Percentiles rank a stretch among this genome's conserved stretches.
phyloP scores from a whole-genome alignment of 73 alveolate genomes.

The Paramecium sonneborni region DNA sequence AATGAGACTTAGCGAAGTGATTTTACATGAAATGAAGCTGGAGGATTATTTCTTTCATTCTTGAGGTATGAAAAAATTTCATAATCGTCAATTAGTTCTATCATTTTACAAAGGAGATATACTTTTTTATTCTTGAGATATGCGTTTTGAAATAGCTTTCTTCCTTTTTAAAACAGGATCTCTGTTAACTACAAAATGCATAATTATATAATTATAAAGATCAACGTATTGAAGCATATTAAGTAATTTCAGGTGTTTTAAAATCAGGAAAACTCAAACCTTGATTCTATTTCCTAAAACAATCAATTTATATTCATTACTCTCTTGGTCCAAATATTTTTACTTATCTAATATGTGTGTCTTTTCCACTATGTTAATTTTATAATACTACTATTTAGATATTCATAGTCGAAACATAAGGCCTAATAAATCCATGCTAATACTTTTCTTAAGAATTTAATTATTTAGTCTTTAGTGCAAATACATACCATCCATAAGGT shows the following conservation, averaged over 20 bases:
- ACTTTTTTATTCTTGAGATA: background rate
- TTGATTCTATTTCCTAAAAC: conserved; percentile 49
- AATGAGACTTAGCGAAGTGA: background rate
- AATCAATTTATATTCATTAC: background rate
- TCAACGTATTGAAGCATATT: conserved; percentile 67
- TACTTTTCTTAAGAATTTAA: conserved; percentile 61
- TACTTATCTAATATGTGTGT: conserved; percentile 96
- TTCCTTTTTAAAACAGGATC: background rate
- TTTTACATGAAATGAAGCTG: background rate
- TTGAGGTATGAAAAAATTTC: background rate
- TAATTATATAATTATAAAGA: background rate
- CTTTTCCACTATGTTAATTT: conserved; percentile 97
- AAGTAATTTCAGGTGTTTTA: conserved; percentile 54
- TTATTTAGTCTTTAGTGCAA: conserved; percentile 69
- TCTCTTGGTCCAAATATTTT: conserved; percentile 98
- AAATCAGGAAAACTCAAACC: conserved; percentile 72
- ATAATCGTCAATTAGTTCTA: background rate
- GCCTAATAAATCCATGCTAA: conserved; percentile 66
- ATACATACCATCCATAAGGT: conserved; percentile 98
- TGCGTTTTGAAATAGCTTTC: background rate
- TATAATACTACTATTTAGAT: conserved; percentile 91
- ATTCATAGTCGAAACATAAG: conserved; percentile 90
- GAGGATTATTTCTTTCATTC: background rate
- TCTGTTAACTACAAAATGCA: background rate
- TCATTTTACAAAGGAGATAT: background rate